phyloP scores from a whole-genome alignment of 208 protist species.

The Wallacemonas sp. region DNA sequence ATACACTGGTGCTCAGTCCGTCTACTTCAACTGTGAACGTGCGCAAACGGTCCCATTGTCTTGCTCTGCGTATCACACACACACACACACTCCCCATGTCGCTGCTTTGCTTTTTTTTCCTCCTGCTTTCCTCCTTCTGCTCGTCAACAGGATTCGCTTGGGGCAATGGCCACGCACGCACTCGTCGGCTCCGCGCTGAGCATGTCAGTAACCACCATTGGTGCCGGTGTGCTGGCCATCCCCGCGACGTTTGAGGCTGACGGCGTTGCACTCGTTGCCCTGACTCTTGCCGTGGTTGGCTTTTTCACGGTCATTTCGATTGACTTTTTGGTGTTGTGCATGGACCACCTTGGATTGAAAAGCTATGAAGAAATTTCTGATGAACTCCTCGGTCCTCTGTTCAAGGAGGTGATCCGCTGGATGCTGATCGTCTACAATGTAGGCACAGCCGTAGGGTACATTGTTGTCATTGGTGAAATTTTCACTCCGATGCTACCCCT shows the following conservation, averaged over 20 bases:
- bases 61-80: too few species aligned
- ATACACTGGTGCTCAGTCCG: too few species aligned
- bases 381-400: conserved; percentile 38
- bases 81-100: too few species aligned
- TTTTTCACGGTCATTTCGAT: conserved; percentile 57
- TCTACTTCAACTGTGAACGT: too few species aligned
- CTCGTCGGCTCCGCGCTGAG: conserved; percentile 49
- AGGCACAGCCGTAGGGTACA: conserved; percentile 55
- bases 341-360: conserved; percentile 36
- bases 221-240: conserved; percentile 56
- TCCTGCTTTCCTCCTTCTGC: too few species aligned
- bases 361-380: conserved; percentile 68
- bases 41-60: too few species aligned
- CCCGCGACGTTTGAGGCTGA: conserved; percentile 42
- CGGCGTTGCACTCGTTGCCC: conserved; percentile 33
- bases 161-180: conserved; percentile 21
- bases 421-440: conserved; percentile 67
- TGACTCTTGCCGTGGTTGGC: conserved; percentile 34
- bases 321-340: conserved; percentile 57
- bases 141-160: too few species aligned
- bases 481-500: conserved; percentile 48
- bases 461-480: conserved; percentile 66
- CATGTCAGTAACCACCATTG: conserved; percentile 65
- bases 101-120: neutral
- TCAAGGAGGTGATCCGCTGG: conserved; percentile 55